Base-by-base conservation (phyloP, 169 alveolate species). In the Perkinsus chesapeaki region DNA sequence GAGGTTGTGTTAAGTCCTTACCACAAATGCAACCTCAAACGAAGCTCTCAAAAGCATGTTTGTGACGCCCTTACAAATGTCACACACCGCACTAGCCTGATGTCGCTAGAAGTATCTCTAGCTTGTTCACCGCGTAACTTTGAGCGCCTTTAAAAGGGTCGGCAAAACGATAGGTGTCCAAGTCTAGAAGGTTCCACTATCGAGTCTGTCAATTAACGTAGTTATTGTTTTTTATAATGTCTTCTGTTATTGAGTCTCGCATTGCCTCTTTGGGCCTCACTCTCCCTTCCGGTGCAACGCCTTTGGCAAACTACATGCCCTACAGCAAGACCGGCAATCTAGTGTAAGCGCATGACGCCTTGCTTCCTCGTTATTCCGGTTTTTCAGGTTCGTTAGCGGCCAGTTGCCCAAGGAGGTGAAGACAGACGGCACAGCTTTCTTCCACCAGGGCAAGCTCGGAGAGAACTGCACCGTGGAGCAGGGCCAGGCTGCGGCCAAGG, bases 271-370 rank as follows among this genome's bases (percentile, higher is more conserved):
- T 60, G 37, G 82, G 82, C 27, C 0, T 60, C 36, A 60, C 12
- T 7, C 82, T 60, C 23, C 82, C 82, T 12, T 60, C 82, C 36
- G 82, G 36, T 16, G 31, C 82, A 36, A n/a, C 48, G 7, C 92
- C 92, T 38, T 39, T 39, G 39, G 92, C 92, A 16, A 91, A 91
- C 37, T 91, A 91, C 92, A 37, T 91, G 1, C 92, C 92, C 7
- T 91, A 19, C 34, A 39, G 39, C 7, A 91, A 39, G 37, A 19
- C 47, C 1, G 92, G 73, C 48, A 19, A 27, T 91, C 60, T 39
- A 3, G 12, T 60, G 82, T 60, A 23, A 16, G 60, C 23, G 16
- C 60, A 43, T 43, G 60, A 16, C 23, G 60, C 23, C 16, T 9
- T 16, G 5, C 60, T 16, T 5, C 16, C 60, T 16, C 60, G 60